Percentiles rank a stretch among this genome's conserved stretches.
Evolutionary conservation across 2,329 filamentous ascomycete genomes (phyloP).

Genomic region (Alternaria tenuissima): DNA sequence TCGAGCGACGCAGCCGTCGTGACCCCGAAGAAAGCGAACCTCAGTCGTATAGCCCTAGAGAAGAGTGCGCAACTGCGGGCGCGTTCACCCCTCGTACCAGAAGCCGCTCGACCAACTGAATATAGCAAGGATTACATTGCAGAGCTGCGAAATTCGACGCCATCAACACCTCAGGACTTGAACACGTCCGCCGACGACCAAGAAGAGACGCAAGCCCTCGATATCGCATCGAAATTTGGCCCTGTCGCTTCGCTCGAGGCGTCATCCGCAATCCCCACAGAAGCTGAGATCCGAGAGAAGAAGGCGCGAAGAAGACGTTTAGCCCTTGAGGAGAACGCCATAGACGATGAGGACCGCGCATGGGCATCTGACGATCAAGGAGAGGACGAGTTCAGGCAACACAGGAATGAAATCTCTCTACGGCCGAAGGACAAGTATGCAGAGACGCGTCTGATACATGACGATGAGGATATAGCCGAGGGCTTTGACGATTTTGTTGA

Average conservation of each 20-base stretch:
- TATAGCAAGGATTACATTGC: conserved; percentile 89
- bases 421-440: conserved; percentile 68
- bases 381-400: conserved; percentile 51
- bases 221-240: conserved; percentile 67
- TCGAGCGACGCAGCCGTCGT: conserved; percentile 60
- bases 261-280: conserved; percentile 71
- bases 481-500: conserved; percentile 93
- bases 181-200: conserved; percentile 47
- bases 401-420: conserved; percentile 56
- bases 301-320: conserved; percentile 87
- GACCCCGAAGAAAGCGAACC: conserved; percentile 68
- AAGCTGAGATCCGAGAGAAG: conserved; percentile 87
- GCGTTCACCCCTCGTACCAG: conserved; percentile 56
- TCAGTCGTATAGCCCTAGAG: conserved; percentile 71
- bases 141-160: conserved; percentile 85
- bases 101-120: conserved; percentile 63
- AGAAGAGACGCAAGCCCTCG: conserved; percentile 57
- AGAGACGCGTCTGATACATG: conserved; percentile 76
- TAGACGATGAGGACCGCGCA: conserved; percentile 58
- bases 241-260: conserved; percentile 50
- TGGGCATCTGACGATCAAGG: conserved; percentile 52
- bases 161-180: conserved; percentile 76
- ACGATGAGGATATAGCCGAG: conserved; percentile 93
- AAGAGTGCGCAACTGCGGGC: conserved; percentile 70
- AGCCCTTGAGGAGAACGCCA: conserved; percentile 72